phyloP scores from a whole-genome alignment of 2,329 filamentous ascomycete species.

The Aspergillus brasiliensis region DNA sequence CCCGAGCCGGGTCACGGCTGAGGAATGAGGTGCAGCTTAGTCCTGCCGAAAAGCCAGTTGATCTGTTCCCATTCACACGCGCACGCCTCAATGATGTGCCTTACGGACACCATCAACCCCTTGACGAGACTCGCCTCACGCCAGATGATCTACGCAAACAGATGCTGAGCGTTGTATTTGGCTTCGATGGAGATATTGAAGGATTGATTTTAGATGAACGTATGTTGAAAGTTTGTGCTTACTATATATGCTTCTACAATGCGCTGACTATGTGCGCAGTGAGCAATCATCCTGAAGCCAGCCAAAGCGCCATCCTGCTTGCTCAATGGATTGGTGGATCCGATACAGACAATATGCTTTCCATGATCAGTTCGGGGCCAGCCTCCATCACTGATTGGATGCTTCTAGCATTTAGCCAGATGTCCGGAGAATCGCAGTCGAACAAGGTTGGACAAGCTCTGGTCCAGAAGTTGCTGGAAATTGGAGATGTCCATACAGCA shows the following conservation, averaged over 20 bases:
- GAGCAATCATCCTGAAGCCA: slow-evolving; percentile 70
- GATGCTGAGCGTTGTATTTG: slow-evolving; percentile 93
- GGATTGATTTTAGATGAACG: slow-evolving; percentile 81
- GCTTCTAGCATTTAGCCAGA: slow-evolving; percentile 85
- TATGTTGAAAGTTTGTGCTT: slow-evolving; percentile 37
- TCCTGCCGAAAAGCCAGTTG: slow-evolving; percentile 71
- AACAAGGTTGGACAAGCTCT: slow-evolving; percentile 90
- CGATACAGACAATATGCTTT: slow-evolving; percentile 76
- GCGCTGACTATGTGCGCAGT: slow-evolving; percentile 46
- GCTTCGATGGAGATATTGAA: slow-evolving; percentile 85
- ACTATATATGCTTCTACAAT: not conserved
- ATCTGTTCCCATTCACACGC: slow-evolving; percentile 84
- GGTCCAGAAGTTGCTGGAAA: slow-evolving; percentile 84
- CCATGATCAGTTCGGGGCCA: slow-evolving; percentile 73
- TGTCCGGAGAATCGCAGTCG: slow-evolving; percentile 75
- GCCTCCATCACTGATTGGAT: slow-evolving; percentile 97
- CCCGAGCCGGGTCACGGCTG: slow-evolving; percentile 64
- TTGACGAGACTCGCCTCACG: slow-evolving; percentile 63
- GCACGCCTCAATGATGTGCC: slow-evolving; percentile 79
- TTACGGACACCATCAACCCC: slow-evolving; percentile 68
- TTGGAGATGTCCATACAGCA: slow-evolving; percentile 86
- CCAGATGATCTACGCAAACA: slow-evolving; percentile 79
- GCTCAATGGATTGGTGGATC: slow-evolving; percentile 91
- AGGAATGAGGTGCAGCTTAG: slow-evolving; percentile 79
- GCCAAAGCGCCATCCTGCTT: slow-evolving; percentile 77